Conservation (phyloP, 2,329 filamentous ascomycete species). For the Phoma herbarum region DNA sequence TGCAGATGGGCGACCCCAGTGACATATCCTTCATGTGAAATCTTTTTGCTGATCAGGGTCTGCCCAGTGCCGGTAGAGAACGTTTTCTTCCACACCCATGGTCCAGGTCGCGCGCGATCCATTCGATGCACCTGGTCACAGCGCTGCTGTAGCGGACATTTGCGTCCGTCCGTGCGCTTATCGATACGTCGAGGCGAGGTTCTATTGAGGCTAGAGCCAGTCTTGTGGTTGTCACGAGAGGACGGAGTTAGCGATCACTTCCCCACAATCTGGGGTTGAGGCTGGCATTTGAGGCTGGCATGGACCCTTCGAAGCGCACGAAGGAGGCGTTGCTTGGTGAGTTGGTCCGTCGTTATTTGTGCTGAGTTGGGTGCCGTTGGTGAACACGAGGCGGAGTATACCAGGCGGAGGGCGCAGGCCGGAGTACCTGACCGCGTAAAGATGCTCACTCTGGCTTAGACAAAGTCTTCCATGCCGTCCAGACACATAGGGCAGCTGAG, state of each 20-base stretch:
- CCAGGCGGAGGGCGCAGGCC: background rate
- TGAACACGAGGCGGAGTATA: background rate
- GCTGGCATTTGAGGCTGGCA: conserved; percentile 26
- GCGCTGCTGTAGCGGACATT: conserved; percentile 3
- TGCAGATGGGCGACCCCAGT: background rate
- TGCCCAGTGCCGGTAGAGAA: background rate
- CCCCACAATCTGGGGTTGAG: conserved; percentile 15
- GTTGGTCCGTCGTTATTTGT: conserved; percentile 1
- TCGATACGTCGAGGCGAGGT: conserved; percentile 11
- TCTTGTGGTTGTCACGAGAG: background rate
- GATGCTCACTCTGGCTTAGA: background rate
- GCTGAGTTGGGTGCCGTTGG: background rate
- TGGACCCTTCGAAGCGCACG: conserved; percentile 55
- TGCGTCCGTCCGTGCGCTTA: conserved; percentile 4
- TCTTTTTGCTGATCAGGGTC: conserved; percentile 5
- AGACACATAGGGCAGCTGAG: background rate
- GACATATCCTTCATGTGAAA: background rate
- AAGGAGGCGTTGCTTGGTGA: conserved; percentile 52
- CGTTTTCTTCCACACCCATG: background rate
- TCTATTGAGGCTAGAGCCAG: background rate
- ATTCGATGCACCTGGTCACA: background rate
- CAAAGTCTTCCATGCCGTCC: background rate
- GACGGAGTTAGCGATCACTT: conserved; percentile 5
- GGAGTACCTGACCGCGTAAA: background rate
- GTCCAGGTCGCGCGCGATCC: background rate